Evolutionary conservation across 2,329 filamentous ascomycete genomes (phyloP), one percentile per base, ranked within the genome.

Genomic region (Phialophora tarda): DNA sequence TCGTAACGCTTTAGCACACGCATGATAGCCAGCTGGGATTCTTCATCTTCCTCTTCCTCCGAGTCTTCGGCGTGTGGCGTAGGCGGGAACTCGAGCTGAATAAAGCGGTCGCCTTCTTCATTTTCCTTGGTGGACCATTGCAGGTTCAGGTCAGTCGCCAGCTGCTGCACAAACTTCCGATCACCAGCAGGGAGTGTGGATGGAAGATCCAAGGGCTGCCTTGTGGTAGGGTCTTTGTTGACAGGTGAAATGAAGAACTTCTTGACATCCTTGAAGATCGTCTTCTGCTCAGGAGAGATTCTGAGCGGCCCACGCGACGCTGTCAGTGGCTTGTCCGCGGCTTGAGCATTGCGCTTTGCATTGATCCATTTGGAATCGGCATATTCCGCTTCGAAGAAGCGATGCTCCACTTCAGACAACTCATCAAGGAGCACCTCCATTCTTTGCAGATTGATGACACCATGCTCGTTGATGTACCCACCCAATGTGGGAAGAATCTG

Each of bases 381-480:
- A 71, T 93, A 89, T 74, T 98, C 96, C 48, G 89, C 85, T 78
- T 99, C 94, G 73, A 99, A 99, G 74, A 95, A 91, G n/a, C 91
- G 86, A 75, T 91, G 90, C 78, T 99, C 95, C 64, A 96, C 91
- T 75, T 94, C 90, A 62, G 91, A 90, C 64, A 99, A 83, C 76
- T 96, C 92, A 34, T 93, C 88, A 53, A 99, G 82, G 54, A 99
- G 85, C 57, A 91, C 81, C 59, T 87, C 86, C 66, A 99, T 82
- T 64, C 95, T 88, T 69, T 89, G 81, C 76, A 99, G 82, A 76
- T 98, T 96, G 78, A 99, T 97, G 55, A 91, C 89, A 74, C 95
- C 96, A 63, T 91, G 88, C 77, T 99, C 93, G 78, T 99, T 99
- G 79, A 99, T 94, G 78, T 98, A 99, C 4, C 95, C 95, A 64